Percentiles rank a stretch among this genome's conserved stretches.
These are phyloP conservation scores for Russula virescens DNA, from an alignment of 768 basidiomycete genomes.

Conservation along the genomic window DNA sequence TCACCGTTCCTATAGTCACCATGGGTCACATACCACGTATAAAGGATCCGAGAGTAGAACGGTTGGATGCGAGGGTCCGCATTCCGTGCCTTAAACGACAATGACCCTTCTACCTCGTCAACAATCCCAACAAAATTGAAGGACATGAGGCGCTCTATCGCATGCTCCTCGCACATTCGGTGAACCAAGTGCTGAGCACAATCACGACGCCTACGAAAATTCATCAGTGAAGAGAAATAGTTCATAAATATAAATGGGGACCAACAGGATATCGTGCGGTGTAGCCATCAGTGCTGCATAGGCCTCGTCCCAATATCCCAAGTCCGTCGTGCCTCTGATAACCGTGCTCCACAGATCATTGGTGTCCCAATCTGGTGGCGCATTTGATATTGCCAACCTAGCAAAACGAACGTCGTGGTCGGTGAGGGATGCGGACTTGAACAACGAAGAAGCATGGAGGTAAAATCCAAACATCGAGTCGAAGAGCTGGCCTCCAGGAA, in stretches of 20 bases:
- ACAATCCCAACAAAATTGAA: slow-evolving; percentile 83
- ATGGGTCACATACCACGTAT: slow-evolving; percentile 84
- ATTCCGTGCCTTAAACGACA: slow-evolving; percentile 92
- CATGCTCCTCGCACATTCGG: slow-evolving; percentile 87
- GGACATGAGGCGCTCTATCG: slow-evolving; percentile 68
- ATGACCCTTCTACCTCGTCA: slow-evolving; percentile 79
- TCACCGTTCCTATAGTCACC: slow-evolving; percentile 90
- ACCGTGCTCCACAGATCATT: slow-evolving; percentile 74
- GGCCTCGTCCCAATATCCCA: slow-evolving; percentile 80
- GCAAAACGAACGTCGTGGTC: slow-evolving; percentile 68
- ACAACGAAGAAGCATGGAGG: slow-evolving; percentile 68
- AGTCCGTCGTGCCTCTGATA: slow-evolving; percentile 67
- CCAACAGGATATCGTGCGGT: slow-evolving; percentile 78
- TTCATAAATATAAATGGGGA: slow-evolving; percentile 17
- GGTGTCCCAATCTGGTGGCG: slow-evolving; percentile 47
- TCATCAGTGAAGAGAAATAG: background rate
- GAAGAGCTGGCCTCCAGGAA: slow-evolving; percentile 52
- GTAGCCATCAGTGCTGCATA: slow-evolving; percentile 71
- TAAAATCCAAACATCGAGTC: slow-evolving; percentile 71
- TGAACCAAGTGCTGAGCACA: slow-evolving; percentile 78
- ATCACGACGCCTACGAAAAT: slow-evolving; percentile 62
- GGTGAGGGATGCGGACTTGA: slow-evolving; percentile 51
- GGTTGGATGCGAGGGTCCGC: slow-evolving; percentile 82
- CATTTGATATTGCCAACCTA: slow-evolving; percentile 72
- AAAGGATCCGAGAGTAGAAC: slow-evolving; percentile 86